phyloP scores from a whole-genome alignment of 768 basidiomycete genomes.

The Tricholoma sp. region DNA sequence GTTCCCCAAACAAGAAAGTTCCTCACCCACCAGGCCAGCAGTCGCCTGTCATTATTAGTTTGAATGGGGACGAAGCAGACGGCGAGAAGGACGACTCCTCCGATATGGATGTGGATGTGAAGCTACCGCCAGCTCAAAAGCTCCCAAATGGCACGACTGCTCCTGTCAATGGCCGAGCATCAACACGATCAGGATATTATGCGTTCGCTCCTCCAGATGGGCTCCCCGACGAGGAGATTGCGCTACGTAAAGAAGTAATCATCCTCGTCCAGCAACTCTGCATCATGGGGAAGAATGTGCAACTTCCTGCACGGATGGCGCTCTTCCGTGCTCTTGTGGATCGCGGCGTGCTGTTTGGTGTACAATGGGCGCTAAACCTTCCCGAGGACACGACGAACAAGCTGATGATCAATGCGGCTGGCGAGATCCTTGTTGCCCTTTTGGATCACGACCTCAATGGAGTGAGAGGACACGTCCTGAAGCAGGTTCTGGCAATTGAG shows the following conservation, averaged over 20 bases:
- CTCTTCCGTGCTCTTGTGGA: conserved; percentile 88
- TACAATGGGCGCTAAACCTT: conserved; percentile 86
- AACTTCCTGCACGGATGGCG: conserved; percentile 76
- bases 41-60: conserved; percentile 30
- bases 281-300: conserved; percentile 95
- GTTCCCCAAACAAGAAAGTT: conserved; percentile 19
- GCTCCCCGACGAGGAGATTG: conserved; percentile 49
- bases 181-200: conserved; percentile 28
- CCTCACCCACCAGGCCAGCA: conserved; percentile 21
- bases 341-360: conserved; percentile 81
- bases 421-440: conserved; percentile 79
- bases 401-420: conserved; percentile 71
- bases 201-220: conserved; percentile 55
- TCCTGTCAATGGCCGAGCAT: conserved; percentile 20
- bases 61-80: conserved; percentile 38
- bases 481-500: conserved; percentile 70
- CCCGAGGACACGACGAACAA: conserved; percentile 47
- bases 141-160: conserved; percentile 23
- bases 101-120: conserved; percentile 37
- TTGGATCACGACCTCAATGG: conserved; percentile 90
- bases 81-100: conserved; percentile 26
- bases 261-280: conserved; percentile 88
- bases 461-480: conserved; percentile 78
- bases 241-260: conserved; percentile 70
- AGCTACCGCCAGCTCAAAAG: conserved; percentile 22